Evolutionary conservation across 768 basidiomycete species (phyloP).

Genomic region (Termitomyces sp.): DNA sequence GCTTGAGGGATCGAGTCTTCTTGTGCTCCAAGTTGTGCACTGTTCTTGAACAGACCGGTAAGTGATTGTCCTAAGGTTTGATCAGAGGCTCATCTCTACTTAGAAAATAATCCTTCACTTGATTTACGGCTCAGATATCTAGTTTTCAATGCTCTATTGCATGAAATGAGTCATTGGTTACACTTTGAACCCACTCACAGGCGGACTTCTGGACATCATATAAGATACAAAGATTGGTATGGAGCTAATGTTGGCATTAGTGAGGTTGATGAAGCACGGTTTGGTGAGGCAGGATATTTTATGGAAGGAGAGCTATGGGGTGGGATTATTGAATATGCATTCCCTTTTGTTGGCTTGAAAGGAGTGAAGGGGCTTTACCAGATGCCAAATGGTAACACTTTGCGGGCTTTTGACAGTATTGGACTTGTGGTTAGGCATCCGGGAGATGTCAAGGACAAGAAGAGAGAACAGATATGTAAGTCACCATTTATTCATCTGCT

Average conservation of each 20-base stretch:
- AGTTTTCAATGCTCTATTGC: neutral
- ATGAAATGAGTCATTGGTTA: neutral
- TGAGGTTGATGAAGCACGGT: accelerated
- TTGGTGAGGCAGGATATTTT: neutral
- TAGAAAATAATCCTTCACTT: neutral
- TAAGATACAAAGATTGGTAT: neutral
- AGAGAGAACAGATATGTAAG: neutral
- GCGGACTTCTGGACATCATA: neutral
- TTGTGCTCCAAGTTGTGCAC: neutral
- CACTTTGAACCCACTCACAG: neutral
- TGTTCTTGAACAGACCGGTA: neutral
- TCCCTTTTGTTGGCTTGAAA: neutral
- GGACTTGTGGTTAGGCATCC: neutral
- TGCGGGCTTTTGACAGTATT: neutral
- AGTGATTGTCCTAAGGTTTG: neutral
- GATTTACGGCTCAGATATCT: neutral
- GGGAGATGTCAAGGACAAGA: neutral
- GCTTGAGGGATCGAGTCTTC: neutral
- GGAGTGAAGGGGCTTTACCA: neutral
- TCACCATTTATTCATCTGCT: neutral
- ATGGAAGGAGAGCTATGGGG: neutral
- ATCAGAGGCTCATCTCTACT: neutral
- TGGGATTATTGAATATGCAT: neutral
- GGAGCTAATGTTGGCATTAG: neutral
- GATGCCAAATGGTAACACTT: neutral